Conservation (phyloP, 2,329 filamentous ascomycete species). For the Fusarium dlaminii region DNA sequence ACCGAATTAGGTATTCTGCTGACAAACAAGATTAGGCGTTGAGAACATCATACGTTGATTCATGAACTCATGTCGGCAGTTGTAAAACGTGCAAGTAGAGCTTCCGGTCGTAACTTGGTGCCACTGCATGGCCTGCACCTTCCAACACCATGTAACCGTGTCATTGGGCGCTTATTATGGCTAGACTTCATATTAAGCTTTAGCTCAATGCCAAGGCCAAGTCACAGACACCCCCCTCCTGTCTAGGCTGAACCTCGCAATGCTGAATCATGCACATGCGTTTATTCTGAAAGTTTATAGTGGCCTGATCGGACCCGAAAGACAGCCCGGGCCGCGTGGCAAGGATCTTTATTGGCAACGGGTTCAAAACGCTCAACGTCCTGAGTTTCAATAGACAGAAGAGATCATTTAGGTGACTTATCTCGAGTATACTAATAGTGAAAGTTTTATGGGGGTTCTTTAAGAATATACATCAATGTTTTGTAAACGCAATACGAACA, state of each 20-base stretch:
- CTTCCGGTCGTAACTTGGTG: no score
- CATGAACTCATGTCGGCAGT: background rate
- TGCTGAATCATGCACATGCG: no score
- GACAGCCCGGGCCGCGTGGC: no score
- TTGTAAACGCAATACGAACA: background rate
- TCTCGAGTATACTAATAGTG: background rate
- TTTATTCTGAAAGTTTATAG: no score
- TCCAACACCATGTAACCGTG: no score
- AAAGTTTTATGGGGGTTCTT: background rate
- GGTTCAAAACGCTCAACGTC: background rate
- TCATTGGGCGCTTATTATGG: no score
- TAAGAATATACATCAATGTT: background rate
- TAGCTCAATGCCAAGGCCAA: no score
- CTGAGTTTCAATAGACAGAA: background rate
- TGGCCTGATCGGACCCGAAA: no score
- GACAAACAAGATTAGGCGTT: background rate
- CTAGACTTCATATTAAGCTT: no score
- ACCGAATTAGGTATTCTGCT: background rate
- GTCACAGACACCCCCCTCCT: no score
- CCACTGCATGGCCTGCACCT: no score
- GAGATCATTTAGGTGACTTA: background rate
- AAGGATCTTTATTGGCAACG: background rate
- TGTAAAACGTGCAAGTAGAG: no score
- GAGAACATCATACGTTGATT: background rate
- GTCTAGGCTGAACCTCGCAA: background rate